Evolutionary conservation across 768 basidiomycete species (phyloP).

Genomic region (Pholiota molesta): DNA sequence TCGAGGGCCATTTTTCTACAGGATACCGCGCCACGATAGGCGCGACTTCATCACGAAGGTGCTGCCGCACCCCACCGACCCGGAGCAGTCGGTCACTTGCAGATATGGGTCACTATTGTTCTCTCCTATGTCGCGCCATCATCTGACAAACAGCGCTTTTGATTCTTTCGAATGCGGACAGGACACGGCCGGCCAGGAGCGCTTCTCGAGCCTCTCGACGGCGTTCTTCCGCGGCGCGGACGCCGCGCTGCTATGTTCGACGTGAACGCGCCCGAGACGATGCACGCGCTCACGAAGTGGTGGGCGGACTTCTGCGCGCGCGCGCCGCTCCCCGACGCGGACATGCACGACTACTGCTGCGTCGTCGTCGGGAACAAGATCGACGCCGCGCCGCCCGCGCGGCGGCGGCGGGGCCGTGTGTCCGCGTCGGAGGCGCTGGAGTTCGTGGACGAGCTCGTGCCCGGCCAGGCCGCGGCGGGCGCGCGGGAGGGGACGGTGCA

Average conservation of each 20-base stretch:
- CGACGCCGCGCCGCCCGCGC: slow-evolving; percentile 44
- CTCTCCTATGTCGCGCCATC: background rate
- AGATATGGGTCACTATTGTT: slow-evolving; percentile 51
- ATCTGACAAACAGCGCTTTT: background rate
- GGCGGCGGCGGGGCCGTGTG: slow-evolving; percentile 23
- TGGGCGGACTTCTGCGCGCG: slow-evolving; percentile 74
- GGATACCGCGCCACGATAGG: slow-evolving; percentile 87
- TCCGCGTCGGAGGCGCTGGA: slow-evolving; percentile 47
- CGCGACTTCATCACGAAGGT: slow-evolving; percentile 84
- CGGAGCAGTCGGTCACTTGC: slow-evolving; percentile 64
- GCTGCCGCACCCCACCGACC: slow-evolving; percentile 58
- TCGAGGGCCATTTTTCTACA: slow-evolving; percentile 73
- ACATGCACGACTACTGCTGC: slow-evolving; percentile 65
- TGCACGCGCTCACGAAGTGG: slow-evolving; percentile 67
- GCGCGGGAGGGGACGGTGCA: background rate
- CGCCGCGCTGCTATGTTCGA: slow-evolving; percentile 84
- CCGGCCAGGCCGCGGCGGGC: slow-evolving; percentile 28
- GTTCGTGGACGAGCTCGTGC: slow-evolving; percentile 63
- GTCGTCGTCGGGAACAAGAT: slow-evolving; percentile 83
- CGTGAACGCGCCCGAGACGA: slow-evolving; percentile 65
- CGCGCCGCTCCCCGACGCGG: slow-evolving; percentile 69
- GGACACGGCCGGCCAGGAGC: slow-evolving; percentile 89
- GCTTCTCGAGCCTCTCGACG: slow-evolving; percentile 79
- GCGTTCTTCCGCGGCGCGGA: slow-evolving; percentile 89
- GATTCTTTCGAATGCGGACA: slow-evolving; percentile 27